phyloP scores from a whole-genome alignment of 768 basidiomycete species.

The Russula virescens region DNA sequence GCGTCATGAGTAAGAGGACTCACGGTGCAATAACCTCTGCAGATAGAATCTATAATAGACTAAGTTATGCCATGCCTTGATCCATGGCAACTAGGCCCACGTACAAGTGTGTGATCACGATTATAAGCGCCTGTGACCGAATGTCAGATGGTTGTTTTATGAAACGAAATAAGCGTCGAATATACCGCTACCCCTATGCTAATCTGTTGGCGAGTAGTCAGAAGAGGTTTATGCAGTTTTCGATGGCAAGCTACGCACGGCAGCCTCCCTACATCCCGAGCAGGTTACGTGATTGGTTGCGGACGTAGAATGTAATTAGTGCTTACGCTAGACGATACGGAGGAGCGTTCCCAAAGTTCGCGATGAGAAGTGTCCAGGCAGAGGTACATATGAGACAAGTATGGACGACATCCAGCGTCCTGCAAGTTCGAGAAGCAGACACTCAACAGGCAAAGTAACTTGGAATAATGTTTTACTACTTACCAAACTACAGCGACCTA shows the following conservation, averaged over 20 bases:
- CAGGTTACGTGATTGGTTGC: not conserved
- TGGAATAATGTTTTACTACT: not conserved
- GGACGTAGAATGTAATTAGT: not conserved
- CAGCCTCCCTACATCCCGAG: constrained; percentile 9
- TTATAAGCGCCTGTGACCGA: constrained; percentile 7
- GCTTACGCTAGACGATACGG: too few relatives aligned
- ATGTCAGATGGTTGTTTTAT: not conserved
- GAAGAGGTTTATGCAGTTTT: not conserved
- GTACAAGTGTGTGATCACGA: constrained; percentile 18
- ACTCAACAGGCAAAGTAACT: not conserved
- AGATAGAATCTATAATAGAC: constrained; percentile 15
- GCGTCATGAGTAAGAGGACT: not conserved
- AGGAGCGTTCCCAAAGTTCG: constrained; percentile 22
- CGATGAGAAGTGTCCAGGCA: constrained; percentile 20
- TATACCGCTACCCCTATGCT: constrained; percentile 22
- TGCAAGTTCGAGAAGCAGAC: not conserved
- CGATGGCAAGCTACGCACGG: constrained; percentile 9
- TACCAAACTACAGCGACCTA: constrained; percentile 20
- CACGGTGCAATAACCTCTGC: constrained; percentile 16
- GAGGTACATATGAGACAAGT: constrained; percentile 18
- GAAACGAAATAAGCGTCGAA: not conserved
- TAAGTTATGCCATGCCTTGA: not conserved
- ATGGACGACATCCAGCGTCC: constrained; percentile 18
- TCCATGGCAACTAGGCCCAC: not conserved
- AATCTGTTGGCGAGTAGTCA: constrained; percentile 6